phyloP scores from a whole-genome alignment of 306 rosid genomes.

The Fagus sylvatica region DNA sequence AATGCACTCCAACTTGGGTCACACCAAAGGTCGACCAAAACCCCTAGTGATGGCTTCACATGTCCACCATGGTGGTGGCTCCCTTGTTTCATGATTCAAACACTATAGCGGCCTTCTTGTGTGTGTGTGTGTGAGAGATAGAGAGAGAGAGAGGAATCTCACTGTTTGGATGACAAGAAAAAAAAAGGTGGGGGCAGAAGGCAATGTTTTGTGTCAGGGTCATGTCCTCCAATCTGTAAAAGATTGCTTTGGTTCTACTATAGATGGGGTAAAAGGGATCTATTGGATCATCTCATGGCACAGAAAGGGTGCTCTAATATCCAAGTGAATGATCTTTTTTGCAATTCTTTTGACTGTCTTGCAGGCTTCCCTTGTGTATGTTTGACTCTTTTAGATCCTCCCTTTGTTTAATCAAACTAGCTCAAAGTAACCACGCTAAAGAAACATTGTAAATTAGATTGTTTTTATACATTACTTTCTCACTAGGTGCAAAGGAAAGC shows the following conservation, averaged over 20 bases:
- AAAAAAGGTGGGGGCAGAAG: conserved; percentile 17
- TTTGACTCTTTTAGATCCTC: conserved; percentile 36
- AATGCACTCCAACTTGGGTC: conserved; percentile 55
- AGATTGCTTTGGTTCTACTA: conserved; percentile 30
- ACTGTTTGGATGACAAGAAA: conserved; percentile 3
- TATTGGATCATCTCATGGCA: conserved; percentile 44
- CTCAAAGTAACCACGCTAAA: conserved; percentile 14
- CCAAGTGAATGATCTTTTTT: conserved; percentile 20
- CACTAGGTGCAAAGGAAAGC: conserved; percentile 22
- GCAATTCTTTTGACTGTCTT: conserved; percentile 45
- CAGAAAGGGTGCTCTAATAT: conserved; percentile 27
- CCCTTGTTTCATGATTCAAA: conserved; percentile 61
- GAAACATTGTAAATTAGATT: conserved; percentile 14
- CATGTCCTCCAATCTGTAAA: conserved; percentile 12
- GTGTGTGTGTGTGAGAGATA: not conserved
- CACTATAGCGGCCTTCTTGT: conserved; percentile 25
- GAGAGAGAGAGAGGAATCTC: conserved; percentile 17
- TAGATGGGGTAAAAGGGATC: conserved; percentile 39
- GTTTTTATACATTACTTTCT: conserved; percentile 22
- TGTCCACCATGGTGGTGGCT: conserved; percentile 66
- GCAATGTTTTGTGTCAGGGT: conserved; percentile 1
- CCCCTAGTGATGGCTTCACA: conserved; percentile 58
- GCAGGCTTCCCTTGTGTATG: conserved; percentile 23
- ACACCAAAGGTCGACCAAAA: conserved; percentile 45
- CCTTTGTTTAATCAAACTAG: conserved; percentile 11